Percentiles rank a stretch among this genome's conserved stretches.
Evolutionary conservation across 73 alveolate species (phyloP).

Genomic region (Paramecium caudatum): DNA sequence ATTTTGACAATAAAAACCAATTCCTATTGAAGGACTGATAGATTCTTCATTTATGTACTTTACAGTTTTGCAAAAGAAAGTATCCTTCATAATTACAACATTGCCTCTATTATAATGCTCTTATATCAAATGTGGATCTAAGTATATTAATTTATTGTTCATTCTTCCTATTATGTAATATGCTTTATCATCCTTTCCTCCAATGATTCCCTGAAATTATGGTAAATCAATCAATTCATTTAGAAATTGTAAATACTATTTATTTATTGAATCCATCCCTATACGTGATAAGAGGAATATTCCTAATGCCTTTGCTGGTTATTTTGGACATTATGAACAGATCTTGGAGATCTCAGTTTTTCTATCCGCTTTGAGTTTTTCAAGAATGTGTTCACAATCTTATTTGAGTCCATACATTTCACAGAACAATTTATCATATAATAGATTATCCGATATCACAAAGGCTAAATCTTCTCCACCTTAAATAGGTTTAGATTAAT

Average conservation of each 20-base stretch:
- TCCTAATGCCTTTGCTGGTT: constrained; percentile 17
- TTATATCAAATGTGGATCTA: constrained; percentile 58
- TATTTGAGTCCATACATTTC: constrained; percentile 44
- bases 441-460: not conserved
- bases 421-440: constrained; percentile 5
- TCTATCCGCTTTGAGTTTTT: not conserved
- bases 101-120: constrained; percentile 5
- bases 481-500: not conserved
- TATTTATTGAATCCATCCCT: constrained; percentile 19
- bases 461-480: constrained; percentile 44
- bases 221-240: constrained; percentile 60
- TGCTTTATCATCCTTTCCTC: constrained; percentile 52
- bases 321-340: not conserved
- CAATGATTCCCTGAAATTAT: constrained; percentile 38
- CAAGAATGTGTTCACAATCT: constrained; percentile 53
- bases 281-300: not conserved
- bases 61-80: constrained; percentile 25
- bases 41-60: not conserved
- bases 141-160: not conserved
- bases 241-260: not conserved
- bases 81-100: not conserved
- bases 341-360: not conserved
- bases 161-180: constrained; percentile 58
- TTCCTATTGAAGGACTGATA: constrained; percentile 51
- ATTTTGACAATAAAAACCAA: constrained; percentile 33